A percentile compares a stretch with the other conserved stretches of the same genome.
phyloP scores from a whole-genome alignment of 2,329 filamentous ascomycete species.

The Monilinia aucupariae region DNA sequence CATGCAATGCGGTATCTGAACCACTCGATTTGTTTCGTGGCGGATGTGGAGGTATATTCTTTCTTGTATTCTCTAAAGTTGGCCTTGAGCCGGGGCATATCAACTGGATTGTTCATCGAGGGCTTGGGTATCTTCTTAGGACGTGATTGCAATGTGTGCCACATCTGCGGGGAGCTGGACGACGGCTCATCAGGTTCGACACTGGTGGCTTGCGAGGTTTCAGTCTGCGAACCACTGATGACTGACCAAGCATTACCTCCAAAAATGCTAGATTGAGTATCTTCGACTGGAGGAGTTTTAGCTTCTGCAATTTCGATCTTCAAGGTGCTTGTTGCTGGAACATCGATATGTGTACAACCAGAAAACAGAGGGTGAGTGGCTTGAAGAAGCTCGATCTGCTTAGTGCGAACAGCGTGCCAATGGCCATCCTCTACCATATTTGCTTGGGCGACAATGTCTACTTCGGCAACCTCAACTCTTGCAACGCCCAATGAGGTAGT shows the following conservation, averaged over 20 bases:
- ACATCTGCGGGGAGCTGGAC: background rate
- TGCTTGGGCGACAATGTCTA: background rate
- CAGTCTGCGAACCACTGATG: background rate
- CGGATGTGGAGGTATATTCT: background rate
- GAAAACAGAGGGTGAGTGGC: background rate
- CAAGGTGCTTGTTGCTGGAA: background rate
- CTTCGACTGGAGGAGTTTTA: background rate
- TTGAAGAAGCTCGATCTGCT: background rate
- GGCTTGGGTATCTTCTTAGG: background rate
- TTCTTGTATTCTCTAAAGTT: background rate
- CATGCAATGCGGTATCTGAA: background rate
- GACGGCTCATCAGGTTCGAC: background rate
- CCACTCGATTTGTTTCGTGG: background rate
- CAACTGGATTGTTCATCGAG: background rate
- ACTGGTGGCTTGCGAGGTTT: constrained; percentile 3
- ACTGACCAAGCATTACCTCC: background rate
- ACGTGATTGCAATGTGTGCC: background rate
- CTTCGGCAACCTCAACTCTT: background rate
- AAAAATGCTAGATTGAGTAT: background rate
- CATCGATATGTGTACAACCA: background rate
- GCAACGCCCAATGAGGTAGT: background rate
- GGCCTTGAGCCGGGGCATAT: background rate
- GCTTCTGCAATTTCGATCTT: background rate
- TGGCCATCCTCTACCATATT: background rate
- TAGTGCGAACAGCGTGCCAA: background rate